Evolutionary conservation across 2,329 filamentous ascomycete genomes (phyloP), one percentile per base, ranked within the genome.

Genomic region (Tolypocladium endophyticum): DNA sequence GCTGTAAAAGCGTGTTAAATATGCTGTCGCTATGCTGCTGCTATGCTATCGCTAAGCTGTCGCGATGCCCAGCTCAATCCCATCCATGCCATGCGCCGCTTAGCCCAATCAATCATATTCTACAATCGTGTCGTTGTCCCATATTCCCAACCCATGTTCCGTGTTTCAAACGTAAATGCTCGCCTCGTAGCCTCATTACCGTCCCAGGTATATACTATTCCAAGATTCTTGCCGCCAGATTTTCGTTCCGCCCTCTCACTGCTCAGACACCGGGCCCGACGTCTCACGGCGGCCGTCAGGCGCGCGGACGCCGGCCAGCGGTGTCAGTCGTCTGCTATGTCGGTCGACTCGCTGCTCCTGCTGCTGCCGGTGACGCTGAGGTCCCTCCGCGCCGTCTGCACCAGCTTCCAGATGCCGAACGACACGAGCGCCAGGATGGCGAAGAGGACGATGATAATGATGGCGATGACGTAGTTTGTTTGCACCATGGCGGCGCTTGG

Each of bases 361-460:
- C 67, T 66, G 62, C 68, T 71, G 39, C 66, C 64, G 60, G 69
- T 73, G 58, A 75, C 71, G 61, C 72, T 78, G 64, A 79, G 74
- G 60, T 73, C 73, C 56, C 66, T 67, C 60, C 81, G 73, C 25
- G 79, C 82, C 35, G 79, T 72, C 64, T 78, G 77, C 56, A 87
- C 84, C 11, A 87, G 73, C 61, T 79, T 77, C 74, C 83, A 87
- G 71, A 87, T 87, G 62, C 82, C 85, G 66, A 86, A 86, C 9
- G 81, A 79, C 59, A 87, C 82, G 61, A 76, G 74, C 58, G 83
- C 82, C 55, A 87, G 79, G 56, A 87, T 73, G 68, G 84, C 71
- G 74, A 87, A 87, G 65, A 87, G 79, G 59, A 87, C 71, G 71
- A 87, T 87, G 73, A 87, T 81, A 70, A 87, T 87, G 71, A 87